Evolutionary conservation across 2,329 filamentous ascomycete species (phyloP), one percentile per base, ranked within the genome.

Genomic region (Bipolaris oryzae): DNA sequence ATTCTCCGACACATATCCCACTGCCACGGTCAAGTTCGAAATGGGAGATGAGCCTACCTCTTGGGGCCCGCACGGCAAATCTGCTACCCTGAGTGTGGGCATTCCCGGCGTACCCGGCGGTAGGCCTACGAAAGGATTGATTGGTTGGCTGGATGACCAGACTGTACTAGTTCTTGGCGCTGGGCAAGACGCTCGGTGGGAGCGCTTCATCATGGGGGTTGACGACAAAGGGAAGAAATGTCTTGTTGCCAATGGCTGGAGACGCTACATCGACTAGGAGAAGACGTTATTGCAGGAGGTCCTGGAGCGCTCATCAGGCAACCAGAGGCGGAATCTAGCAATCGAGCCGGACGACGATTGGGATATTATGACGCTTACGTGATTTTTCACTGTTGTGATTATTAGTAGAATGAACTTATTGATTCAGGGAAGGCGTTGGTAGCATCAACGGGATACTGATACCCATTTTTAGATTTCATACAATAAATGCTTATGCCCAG

Each of bases 1-100:
- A 28, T 96, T 98, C 73, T 94, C 91, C 1, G 95, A 98, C 64
- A 84, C 89, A 7, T 96, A 97, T 74, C 96, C 91, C 0, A 93
- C 94, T 68, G 85, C 91, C 3, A 91, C 88, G 38, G 85, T 86
- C 3, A 87, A 88, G 33, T 98, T 98, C 67, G 89, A 95, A 67
- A 88, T 92, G 35, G 91, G 91, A 3, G 89, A 95, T 31, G 92
- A 96, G 68, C 79, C 82, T 7, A 53, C 66, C 2, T 55, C 53
- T 15, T 72, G 69, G 63, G 68, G 67, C 6, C 67, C 70, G 11
- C 64, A 72, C 9, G 64, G 65, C 13, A 70, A 64, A 18, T 73
- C 72, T 1, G 66, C 70, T 1, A 77, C 74, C 3, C 74, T 78
- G 28, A 76, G 77, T 33, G 71, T 80, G 3, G 80, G 81, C 15